Percentiles rank a stretch among this genome's conserved stretches.
Evolutionary conservation across 305 asterid genomes (phyloP).

Genomic region (Striga hermonthica): DNA sequence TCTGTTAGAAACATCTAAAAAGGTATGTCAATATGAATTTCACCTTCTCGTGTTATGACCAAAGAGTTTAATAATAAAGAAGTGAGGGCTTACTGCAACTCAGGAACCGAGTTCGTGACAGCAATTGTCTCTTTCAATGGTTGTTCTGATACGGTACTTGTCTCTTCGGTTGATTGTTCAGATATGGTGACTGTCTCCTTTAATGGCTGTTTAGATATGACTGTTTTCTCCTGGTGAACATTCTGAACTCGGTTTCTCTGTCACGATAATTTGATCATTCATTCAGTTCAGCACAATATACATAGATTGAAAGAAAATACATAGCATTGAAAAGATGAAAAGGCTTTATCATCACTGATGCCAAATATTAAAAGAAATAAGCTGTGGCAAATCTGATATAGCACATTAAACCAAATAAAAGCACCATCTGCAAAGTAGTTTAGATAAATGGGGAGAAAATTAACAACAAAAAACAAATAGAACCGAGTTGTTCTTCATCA

Average conservation of each 20-base stretch:
- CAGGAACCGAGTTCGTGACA: conserved; percentile 35
- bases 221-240: conserved; percentile 35
- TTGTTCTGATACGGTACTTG: conserved; percentile 30
- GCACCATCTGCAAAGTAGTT: too few species aligned
- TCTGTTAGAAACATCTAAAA: background rate
- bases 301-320: too few species aligned
- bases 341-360: background rate
- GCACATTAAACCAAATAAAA: conserved; percentile 10
- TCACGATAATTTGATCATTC: conserved; percentile 23
- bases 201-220: conserved; percentile 29
- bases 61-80: conserved; percentile 8
- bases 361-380: background rate
- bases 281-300: conserved; percentile 22
- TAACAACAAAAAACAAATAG: too few species aligned
- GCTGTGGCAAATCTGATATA: background rate
- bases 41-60: background rate
- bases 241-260: conserved; percentile 46
- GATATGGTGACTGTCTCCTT: conserved; percentile 31
- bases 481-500: too few species aligned
- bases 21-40: conserved; percentile 9
- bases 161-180: conserved; percentile 31
- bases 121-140: conserved; percentile 26
- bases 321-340: background rate
- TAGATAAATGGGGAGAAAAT: too few species aligned
- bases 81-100: conserved; percentile 46